These are phyloP conservation scores for Plantago ovata DNA, from an alignment of 257 asterid species.

Conservation along the genomic window DNA sequence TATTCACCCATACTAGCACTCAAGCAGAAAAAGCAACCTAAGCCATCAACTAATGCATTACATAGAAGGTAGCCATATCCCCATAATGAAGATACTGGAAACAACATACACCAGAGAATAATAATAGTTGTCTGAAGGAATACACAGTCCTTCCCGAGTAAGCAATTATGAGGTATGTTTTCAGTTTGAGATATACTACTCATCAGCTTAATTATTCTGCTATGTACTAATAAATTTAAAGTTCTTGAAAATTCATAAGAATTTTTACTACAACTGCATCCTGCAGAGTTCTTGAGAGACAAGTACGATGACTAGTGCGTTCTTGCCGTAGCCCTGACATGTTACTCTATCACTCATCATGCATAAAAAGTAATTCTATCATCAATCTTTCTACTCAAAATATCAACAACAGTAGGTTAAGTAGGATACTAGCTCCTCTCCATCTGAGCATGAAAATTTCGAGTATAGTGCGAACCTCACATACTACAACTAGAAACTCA, in stretches of 20 bases:
- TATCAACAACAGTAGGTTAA: not conserved
- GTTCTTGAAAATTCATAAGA: not conserved
- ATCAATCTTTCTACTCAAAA: not conserved
- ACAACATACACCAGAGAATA: too few relatives aligned
- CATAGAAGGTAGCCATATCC: too few relatives aligned
- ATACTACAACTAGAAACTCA: not conserved
- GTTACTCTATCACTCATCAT: not conserved
- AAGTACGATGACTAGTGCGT: not conserved
- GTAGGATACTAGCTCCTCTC: not conserved
- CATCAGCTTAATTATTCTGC: conserved; percentile 1
- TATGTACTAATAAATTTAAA: not conserved
- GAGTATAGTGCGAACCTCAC: not conserved
- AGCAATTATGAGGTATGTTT: too few relatives aligned
- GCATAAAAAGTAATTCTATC: too few relatives aligned
- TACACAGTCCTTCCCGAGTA: too few relatives aligned
- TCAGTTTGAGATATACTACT: not conserved
- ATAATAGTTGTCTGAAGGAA: too few relatives aligned
- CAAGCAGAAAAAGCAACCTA: too few relatives aligned
- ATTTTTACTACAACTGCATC: not conserved
- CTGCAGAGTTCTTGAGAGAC: not conserved
- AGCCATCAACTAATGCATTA: too few relatives aligned
- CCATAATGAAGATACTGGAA: too few relatives aligned
- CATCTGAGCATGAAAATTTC: conserved; percentile 3
- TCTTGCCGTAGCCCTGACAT: not conserved
- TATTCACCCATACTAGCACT: too few relatives aligned